Base-by-base conservation (phyloP, 2,329 filamentous ascomycete species). In the Xylogone sp. region DNA sequence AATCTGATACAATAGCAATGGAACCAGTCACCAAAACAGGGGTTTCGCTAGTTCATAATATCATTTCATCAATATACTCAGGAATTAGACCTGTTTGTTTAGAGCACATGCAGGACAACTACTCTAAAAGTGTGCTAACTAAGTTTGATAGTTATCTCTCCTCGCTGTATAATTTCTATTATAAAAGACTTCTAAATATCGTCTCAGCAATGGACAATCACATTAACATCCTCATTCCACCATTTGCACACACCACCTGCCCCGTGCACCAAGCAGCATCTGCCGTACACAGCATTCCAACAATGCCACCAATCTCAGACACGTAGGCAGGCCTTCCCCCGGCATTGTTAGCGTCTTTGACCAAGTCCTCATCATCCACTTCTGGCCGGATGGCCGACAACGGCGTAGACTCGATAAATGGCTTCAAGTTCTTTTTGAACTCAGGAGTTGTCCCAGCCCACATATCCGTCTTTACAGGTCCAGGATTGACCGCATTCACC, bases 201-300 rank as follows among this genome's bases (percentile, higher is more conserved):
- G 5, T 39, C 34, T 39, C 8, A 39, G 12, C 12, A 39, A 6
- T 9, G n/a, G n/a, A 18, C 13, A 39, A 16, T 45, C 22, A 50
- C 18, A 50, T 50, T 12, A 43, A 45, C 55, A 84, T 80, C 54
- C 75, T 77, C 81, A 90, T 84, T 6, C 89, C 89, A 1, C 89
- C 89, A 64, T 93, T 93, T 7, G 88, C 87, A 70, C 85, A 88
- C 3, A 94, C 80, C 21, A 91, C 86, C 67, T 86, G 87, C 1
- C 89, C 89, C 0, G 88, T 94, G 63, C 83, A 86, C 88, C 88
- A 93, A 7, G 75, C 79, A n/a, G 81, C 78, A 65, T 93, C 89
- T 5, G 76, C 74, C 4, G 79, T 78, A 65, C 87, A 90, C 20
- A 92, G 69, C 86, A 92, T 90, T 2, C 80, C 87, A 18, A 91